Percentiles rank a stretch among this genome's conserved stretches.
Evolutionary conservation across 345 rosid species (phyloP).

Genomic region (Lepidium didymum): DNA sequence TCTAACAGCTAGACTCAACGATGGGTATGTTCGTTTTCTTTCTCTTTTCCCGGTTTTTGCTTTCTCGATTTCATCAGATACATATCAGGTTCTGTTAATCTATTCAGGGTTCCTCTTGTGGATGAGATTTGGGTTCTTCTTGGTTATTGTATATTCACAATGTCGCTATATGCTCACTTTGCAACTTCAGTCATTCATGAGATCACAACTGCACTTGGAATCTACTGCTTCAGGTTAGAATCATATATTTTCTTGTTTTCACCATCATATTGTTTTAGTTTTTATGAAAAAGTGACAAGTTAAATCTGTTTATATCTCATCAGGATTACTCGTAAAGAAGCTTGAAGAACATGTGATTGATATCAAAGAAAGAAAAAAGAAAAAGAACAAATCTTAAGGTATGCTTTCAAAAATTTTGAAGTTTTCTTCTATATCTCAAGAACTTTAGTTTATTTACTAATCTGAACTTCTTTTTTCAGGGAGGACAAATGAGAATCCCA

Average conservation of each 20-base stretch:
- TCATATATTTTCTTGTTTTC: not conserved
- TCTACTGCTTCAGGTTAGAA: slow-evolving; percentile 89
- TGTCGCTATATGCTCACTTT: slow-evolving; percentile 69
- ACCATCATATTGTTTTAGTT: not conserved
- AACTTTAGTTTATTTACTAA: not conserved
- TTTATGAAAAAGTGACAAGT: not conserved
- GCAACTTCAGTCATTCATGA: slow-evolving; percentile 92
- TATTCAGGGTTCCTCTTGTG: slow-evolving; percentile 72
- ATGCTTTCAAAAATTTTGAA: not conserved
- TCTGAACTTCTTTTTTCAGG: not conserved
- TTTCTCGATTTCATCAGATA: not conserved
- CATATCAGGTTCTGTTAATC: not conserved
- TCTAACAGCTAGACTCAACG: slow-evolving; percentile 79
- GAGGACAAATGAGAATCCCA: slow-evolving; percentile 20
- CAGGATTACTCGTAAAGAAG: slow-evolving; percentile 94
- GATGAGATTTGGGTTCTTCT: slow-evolving; percentile 95
- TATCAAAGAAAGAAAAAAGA: not conserved
- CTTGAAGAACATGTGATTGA: slow-evolving; percentile 33
- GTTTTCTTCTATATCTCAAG: not conserved
- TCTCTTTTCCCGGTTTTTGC: not conserved
- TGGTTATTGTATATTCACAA: slow-evolving; percentile 85
- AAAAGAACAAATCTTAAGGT: not conserved
- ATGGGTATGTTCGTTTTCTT: slow-evolving; percentile 50
- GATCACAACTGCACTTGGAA: slow-evolving; percentile 92
- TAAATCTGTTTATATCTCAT: not conserved